Percentiles rank a stretch among this genome's conserved stretches.
Evolutionary conservation across 2,329 filamentous ascomycete genomes (phyloP).

Genomic region (Zymoseptoria crescenta): DNA sequence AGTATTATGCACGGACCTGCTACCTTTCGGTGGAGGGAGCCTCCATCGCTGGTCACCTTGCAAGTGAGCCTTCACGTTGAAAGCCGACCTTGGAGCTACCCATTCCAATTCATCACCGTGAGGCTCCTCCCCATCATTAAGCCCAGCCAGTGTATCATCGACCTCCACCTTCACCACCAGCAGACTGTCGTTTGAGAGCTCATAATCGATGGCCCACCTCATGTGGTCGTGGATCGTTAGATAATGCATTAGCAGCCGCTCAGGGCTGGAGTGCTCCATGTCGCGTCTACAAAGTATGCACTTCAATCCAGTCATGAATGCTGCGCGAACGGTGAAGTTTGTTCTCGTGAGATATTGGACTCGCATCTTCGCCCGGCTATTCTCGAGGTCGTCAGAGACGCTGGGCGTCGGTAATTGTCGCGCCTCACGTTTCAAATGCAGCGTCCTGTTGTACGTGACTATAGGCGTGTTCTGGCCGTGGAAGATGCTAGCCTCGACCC

Average conservation of each 20-base stretch:
- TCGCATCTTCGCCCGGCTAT: slow-evolving; percentile 2
- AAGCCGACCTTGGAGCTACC: slow-evolving; percentile 28
- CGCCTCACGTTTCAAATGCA: slow-evolving; percentile 1
- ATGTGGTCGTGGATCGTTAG: slow-evolving; percentile 31
- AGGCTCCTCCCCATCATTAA: slow-evolving; percentile 12
- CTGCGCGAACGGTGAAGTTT: slow-evolving; percentile 3
- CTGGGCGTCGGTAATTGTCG: slow-evolving; percentile 24
- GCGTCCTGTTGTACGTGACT: slow-evolving; percentile 16
- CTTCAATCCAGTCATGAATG: slow-evolving; percentile 11
- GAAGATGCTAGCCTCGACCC: slow-evolving; percentile 22
- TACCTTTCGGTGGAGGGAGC: neutral
- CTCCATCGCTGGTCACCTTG: slow-evolving; percentile 30
- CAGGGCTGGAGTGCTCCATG: slow-evolving; percentile 18
- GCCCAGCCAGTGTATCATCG: neutral
- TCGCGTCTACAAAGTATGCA: slow-evolving; percentile 21
- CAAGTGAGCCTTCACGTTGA: slow-evolving; percentile 31
- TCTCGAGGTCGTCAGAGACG: slow-evolving; percentile 18
- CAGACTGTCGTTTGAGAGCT: slow-evolving; percentile 6
- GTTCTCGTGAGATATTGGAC: slow-evolving; percentile 22
- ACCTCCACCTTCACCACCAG: neutral
- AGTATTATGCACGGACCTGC: neutral
- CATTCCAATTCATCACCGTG: slow-evolving; percentile 22
- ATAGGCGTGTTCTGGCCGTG: slow-evolving; percentile 20
- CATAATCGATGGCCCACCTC: slow-evolving; percentile 19
- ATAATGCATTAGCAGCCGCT: slow-evolving; percentile 30